phyloP scores from a whole-genome alignment of 2,329 filamentous ascomycete species.

The Colletotrichum truncatum region DNA sequence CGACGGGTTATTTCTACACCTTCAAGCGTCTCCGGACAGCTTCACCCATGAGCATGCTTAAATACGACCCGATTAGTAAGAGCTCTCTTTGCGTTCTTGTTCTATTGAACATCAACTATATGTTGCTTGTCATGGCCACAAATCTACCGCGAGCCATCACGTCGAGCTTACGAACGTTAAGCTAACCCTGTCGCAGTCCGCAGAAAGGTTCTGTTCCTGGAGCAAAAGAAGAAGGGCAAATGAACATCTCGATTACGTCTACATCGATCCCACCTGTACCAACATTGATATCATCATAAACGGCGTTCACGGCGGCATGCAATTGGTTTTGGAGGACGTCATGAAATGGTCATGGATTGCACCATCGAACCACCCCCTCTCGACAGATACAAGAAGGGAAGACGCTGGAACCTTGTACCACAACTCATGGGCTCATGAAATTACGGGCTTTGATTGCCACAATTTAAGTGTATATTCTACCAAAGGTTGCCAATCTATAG shows the following conservation, averaged over 20 bases:
- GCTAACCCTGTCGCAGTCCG: constrained; percentile 68
- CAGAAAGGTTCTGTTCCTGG: constrained; percentile 94
- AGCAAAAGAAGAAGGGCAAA: constrained; percentile 83
- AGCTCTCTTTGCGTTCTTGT: background rate
- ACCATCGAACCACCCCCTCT: background rate
- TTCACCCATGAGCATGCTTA: constrained; percentile 93
- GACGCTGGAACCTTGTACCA: background rate
- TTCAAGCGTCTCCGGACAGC: constrained; percentile 83
- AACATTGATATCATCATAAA: constrained; percentile 30
- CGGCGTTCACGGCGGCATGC: constrained; percentile 31
- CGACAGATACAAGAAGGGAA: background rate
- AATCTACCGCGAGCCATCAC: no score
- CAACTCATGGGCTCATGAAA: background rate
- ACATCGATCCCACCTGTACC: constrained; percentile 22
- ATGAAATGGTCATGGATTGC: background rate
- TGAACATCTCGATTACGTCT: constrained; percentile 38
- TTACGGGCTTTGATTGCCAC: background rate
- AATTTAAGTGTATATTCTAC: constrained; percentile 21
- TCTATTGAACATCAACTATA: no score
- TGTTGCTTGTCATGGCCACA: no score
- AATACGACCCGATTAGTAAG: constrained; percentile 96
- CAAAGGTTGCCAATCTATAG: constrained; percentile 1
- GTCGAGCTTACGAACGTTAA: no score
- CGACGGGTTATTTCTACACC: constrained; percentile 98
- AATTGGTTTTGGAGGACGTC: constrained; percentile 19